phyloP scores from a whole-genome alignment of 1,139 yeast species.

The Geotrichum siamense region DNA sequence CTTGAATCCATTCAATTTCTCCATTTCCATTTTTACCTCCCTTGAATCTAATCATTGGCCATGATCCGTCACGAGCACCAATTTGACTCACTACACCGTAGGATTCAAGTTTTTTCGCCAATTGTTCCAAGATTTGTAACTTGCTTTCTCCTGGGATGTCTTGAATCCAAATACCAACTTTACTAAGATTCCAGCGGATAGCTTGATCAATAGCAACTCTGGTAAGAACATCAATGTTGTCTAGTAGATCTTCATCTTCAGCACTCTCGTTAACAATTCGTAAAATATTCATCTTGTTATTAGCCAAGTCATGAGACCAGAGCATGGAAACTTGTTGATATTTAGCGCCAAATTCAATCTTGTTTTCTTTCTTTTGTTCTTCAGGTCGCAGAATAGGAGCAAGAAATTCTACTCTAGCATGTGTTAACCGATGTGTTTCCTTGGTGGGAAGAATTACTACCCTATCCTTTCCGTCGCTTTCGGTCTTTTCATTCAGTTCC shows the following conservation, averaged over 20 bases:
- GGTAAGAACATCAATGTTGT: conserved; percentile 21
- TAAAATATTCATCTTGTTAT: conserved; percentile 33
- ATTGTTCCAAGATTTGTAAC: conserved; percentile 5
- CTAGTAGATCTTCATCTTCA: neutral
- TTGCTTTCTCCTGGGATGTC: conserved; percentile 17
- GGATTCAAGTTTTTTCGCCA: neutral
- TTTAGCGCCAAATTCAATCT: conserved; percentile 33
- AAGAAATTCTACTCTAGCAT: conserved; percentile 38
- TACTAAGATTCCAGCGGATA: conserved; percentile 23
- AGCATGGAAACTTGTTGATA: conserved; percentile 35
- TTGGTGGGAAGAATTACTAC: conserved; percentile 36
- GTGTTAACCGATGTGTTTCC: conserved; percentile 40
- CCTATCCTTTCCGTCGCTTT: conserved; percentile 29
- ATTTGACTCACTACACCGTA: conserved; percentile 7
- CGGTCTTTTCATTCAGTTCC: conserved; percentile 29
- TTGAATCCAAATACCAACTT: conserved; percentile 25
- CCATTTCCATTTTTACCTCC: conserved; percentile 8
- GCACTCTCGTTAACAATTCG: conserved; percentile 22
- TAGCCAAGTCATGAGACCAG: conserved; percentile 45
- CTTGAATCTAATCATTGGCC: conserved; percentile 27
- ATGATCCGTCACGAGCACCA: conserved; percentile 23
- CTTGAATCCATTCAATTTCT: conserved; percentile 24
- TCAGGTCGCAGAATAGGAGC: conserved; percentile 23
- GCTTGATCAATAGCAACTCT: conserved; percentile 29
- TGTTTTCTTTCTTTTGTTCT: conserved; percentile 16